phyloP scores from a whole-genome alignment of 352 stramenopile species.

The Globisporangium recalcitrans region DNA sequence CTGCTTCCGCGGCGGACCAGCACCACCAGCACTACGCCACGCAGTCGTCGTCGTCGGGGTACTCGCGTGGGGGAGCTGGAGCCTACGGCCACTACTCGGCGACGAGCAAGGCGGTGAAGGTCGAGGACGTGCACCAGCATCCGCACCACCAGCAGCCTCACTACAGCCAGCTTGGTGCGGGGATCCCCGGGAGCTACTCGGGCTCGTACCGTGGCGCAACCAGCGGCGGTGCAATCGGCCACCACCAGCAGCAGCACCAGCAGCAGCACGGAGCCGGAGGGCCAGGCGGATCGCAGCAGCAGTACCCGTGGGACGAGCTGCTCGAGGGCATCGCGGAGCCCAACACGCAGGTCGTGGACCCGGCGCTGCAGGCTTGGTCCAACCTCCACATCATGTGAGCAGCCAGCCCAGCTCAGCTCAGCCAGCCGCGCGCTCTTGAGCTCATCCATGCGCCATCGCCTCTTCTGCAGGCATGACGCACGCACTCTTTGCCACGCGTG shows the following conservation, averaged over 20 bases:
- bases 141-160: constrained; percentile 5
- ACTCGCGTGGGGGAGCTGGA: constrained; percentile 1
- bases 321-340: constrained; percentile 67
- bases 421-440: background rate
- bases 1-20: background rate
- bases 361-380: constrained; percentile 58
- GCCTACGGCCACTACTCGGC: constrained; percentile 16
- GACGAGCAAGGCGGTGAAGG: constrained; percentile 15
- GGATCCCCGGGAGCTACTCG: background rate
- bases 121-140: constrained; percentile 7
- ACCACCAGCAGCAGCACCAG: constrained; percentile 7
- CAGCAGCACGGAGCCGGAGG: background rate
- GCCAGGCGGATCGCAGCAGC: constrained; percentile 4
- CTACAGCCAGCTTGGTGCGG: background rate
- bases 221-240: constrained; percentile 6
- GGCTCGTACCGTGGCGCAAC: constrained; percentile 2
- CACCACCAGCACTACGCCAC: constrained; percentile 14
- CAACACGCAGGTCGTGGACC: constrained; percentile 36
- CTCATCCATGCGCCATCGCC: background rate
- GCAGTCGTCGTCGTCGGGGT: constrained; percentile 1
- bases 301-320: constrained; percentile 63
- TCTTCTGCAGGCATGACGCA: background rate
- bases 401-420: too few relatives aligned
- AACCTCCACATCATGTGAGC: constrained; percentile 68
- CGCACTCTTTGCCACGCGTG: background rate